Base-by-base conservation (phyloP, 1,284 basidiomycete species). In the Sphaerobolus stellatus region DNA sequence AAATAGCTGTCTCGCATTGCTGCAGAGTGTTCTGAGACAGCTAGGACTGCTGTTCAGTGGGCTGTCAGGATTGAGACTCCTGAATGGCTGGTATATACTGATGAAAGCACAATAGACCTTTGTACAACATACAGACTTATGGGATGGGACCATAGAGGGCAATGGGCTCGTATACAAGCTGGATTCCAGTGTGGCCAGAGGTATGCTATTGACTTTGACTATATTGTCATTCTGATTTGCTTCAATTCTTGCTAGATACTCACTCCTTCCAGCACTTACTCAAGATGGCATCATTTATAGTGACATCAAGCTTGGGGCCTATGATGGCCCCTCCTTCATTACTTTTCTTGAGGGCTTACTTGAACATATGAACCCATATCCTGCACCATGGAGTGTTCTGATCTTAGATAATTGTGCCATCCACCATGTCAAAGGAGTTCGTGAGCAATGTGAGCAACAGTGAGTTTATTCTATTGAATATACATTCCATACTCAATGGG, bases 371-470 rank as follows among this genome's bases (percentile, higher is more conserved):
- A 65, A 64, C 22, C 62, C 58, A 8, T 67, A 58, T 45, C 67
- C 64, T 7, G 61, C 52, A 2, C 41, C 45, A 40, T 55, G 58
- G 18, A 68, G 66, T 49, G 56, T 66, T n/a, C 47, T 68, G 40
- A 48, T 69, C 11, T 61, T 67, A 53, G 66, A 69, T 55, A 68
- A 67, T 52, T 64, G 61, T 30, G 24, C 52, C 1, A 69, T 68
- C 16, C 67, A 68, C 56, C 59, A 68, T 45, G 54, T 55, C 18
- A 50, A 58, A 18, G 58, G 58, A n/a, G 50, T 68, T 5, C 50
- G 51, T 6, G 36, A 58, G n/a, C 57, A 66, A 51, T 56, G 67
- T 24, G 59, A 60, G 43, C 59, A 33, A 30, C 28, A 46, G 54
- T 64, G 52, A 24, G 57, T 57, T 20, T 3, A 34, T 29, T 4